phyloP scores from a whole-genome alignment of 768 basidiomycete genomes.

The Auricularia heimuer region DNA sequence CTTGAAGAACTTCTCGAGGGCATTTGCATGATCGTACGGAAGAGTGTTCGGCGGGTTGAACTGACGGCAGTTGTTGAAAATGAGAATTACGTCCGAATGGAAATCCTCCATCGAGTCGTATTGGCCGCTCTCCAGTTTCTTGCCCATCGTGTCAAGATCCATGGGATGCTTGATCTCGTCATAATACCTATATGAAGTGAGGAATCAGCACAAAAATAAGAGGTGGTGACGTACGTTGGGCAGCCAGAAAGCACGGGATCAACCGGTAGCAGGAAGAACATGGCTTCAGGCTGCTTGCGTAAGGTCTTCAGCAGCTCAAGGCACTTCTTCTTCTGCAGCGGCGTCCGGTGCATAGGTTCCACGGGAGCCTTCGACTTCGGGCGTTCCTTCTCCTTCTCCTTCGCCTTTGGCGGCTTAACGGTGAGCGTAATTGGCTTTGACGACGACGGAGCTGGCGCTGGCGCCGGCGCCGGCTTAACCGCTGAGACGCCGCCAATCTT shows the following conservation, averaged over 20 bases:
- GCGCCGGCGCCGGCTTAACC: slow-evolving; percentile 18
- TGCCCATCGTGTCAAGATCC: slow-evolving; percentile 79
- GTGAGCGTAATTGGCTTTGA: slow-evolving; percentile 14
- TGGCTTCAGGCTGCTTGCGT: slow-evolving; percentile 51
- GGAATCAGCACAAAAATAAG: background rate
- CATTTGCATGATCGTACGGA: slow-evolving; percentile 60
- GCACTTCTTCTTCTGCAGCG: slow-evolving; percentile 78
- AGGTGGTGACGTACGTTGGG: slow-evolving; percentile 60
- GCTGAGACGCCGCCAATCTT: background rate
- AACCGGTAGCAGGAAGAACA: slow-evolving; percentile 73
- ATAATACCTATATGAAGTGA: slow-evolving; percentile 54
- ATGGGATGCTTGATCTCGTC: slow-evolving; percentile 88
- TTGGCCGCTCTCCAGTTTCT: slow-evolving; percentile 52
- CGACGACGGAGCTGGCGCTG: slow-evolving; percentile 30
- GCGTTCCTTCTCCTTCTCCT: slow-evolving; percentile 1
- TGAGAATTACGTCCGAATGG: slow-evolving; percentile 65
- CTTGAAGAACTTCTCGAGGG: slow-evolving; percentile 65
- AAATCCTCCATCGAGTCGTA: slow-evolving; percentile 81
- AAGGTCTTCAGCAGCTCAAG: slow-evolving; percentile 50
- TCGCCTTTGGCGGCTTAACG: slow-evolving; percentile 3
- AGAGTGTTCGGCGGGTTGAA: slow-evolving; percentile 84
- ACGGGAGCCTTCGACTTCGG: slow-evolving; percentile 7
- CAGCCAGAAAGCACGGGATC: slow-evolving; percentile 77
- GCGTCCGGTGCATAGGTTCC: slow-evolving; percentile 24
- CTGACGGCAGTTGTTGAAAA: slow-evolving; percentile 81